Evolutionary conservation across 2,329 filamentous ascomycete genomes (phyloP).

Genomic region (Pyrenophora seminiperda): DNA sequence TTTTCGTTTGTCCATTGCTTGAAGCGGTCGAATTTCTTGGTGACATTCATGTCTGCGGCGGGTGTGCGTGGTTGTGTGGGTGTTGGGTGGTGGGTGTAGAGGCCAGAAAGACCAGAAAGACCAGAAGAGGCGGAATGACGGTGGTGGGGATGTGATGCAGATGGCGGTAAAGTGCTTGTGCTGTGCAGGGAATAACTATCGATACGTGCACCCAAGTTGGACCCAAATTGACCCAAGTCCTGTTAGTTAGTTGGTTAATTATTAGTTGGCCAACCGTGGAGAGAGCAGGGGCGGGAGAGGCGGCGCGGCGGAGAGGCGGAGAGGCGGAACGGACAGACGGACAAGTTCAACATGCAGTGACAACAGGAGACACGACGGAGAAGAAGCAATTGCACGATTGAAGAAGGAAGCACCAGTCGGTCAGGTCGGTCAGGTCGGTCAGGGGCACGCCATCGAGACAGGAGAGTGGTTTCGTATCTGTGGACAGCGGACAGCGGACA

Average conservation of each 20-base stretch:
- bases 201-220: constrained; percentile 15
- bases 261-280: too few relatives aligned
- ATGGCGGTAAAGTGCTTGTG: constrained; percentile 20
- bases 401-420: background rate
- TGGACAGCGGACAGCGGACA: too few relatives aligned
- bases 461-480: constrained; percentile 8
- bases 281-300: constrained; percentile 16
- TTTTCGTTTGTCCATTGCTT: constrained; percentile 98
- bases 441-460: background rate
- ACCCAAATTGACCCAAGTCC: too few relatives aligned
- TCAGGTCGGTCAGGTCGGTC: background rate
- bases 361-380: background rate
- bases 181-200: constrained; percentile 23
- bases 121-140: constrained; percentile 11
- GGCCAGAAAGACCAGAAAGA: constrained; percentile 2
- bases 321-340: too few relatives aligned
- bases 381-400: background rate
- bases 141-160: constrained; percentile 20
- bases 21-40: constrained; percentile 92
- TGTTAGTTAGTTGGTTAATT: too few relatives aligned
- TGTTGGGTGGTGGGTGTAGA: background rate
- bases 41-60: constrained; percentile 61
- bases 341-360: constrained; percentile 6
- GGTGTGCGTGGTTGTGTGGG: background rate
- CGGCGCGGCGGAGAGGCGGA: too few relatives aligned